Evolutionary conservation across 306 rosid species (phyloP).

Genomic region (Quercus gilva): DNA sequence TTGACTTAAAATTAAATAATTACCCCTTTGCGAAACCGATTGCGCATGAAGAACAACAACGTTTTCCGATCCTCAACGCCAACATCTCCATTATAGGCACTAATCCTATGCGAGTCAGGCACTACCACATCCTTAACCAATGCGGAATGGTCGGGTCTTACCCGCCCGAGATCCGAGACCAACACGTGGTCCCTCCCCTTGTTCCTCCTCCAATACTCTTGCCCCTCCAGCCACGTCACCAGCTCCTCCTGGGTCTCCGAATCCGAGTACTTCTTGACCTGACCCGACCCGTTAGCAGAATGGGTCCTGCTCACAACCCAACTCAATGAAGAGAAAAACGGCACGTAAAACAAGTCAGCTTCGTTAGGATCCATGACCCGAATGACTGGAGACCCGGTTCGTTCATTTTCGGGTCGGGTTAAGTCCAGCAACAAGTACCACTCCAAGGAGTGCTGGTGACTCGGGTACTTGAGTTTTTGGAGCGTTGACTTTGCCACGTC

Average conservation of each 20-base stretch:
- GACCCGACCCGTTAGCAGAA: neutral
- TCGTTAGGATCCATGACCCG: constrained; percentile 43
- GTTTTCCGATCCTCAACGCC: constrained; percentile 52
- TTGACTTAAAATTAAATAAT: too few relatives aligned
- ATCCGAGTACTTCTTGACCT: constrained; percentile 31
- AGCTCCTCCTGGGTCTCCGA: constrained; percentile 47
- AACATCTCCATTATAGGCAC: constrained; percentile 43
- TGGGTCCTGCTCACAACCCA: constrained; percentile 24
- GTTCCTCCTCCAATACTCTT: constrained; percentile 49
- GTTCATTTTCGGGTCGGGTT: constrained; percentile 22
- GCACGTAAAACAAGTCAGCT: constrained; percentile 49
- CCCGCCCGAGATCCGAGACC: constrained; percentile 80
- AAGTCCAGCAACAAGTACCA: constrained; percentile 49
- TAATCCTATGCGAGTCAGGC: constrained; percentile 81
- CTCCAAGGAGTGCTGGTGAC: constrained; percentile 60
- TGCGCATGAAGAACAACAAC: constrained; percentile 91
- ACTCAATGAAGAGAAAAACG: constrained; percentile 45
- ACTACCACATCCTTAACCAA: constrained; percentile 78
- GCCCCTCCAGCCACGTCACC: constrained; percentile 41
- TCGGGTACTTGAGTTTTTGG: constrained; percentile 29
- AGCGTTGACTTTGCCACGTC: neutral
- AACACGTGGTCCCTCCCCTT: constrained; percentile 48
- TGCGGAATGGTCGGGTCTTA: constrained; percentile 72
- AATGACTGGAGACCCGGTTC: constrained; percentile 29
- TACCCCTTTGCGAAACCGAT: constrained; percentile 90